Percentiles rank a stretch among this genome's conserved stretches.
Evolutionary conservation across 164 flowering plant genomes (phyloP).

Genomic region (Nelumbo lutea): DNA sequence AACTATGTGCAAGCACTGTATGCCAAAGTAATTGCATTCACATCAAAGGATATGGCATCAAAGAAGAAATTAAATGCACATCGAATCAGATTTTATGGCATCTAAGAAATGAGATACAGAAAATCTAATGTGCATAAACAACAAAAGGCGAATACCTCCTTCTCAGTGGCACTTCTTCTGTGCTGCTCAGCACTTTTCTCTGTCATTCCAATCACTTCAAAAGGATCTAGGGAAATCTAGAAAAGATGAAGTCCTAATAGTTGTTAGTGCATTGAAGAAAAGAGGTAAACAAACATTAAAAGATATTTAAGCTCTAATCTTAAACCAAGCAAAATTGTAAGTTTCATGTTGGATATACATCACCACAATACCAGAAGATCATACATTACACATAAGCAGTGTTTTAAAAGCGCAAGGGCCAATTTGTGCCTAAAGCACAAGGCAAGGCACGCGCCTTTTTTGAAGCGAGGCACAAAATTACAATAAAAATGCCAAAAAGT

Average conservation of each 20-base stretch:
- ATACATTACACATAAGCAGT: too few relatives aligned
- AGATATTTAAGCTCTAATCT: not conserved
- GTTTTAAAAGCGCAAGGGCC: too few relatives aligned
- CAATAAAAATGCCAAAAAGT: too few relatives aligned
- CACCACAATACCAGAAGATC: not conserved
- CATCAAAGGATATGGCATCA: not conserved
- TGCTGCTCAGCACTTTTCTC: constrained; percentile 70
- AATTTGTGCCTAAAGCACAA: too few relatives aligned
- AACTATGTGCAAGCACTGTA: not conserved
- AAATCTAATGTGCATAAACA: not conserved
- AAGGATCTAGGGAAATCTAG: constrained; percentile 82
- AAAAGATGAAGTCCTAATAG: constrained; percentile 7
- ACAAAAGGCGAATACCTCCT: constrained; percentile 49
- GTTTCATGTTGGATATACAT: not conserved
- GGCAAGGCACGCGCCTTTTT: too few relatives aligned
- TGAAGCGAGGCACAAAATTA: too few relatives aligned
- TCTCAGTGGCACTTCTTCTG: constrained; percentile 86
- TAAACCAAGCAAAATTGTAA: constrained; percentile 1
- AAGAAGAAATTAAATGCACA: not conserved
- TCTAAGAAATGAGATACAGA: not conserved
- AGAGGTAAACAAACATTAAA: not conserved
- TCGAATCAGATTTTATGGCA: too few relatives aligned
- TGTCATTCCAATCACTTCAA: constrained; percentile 70
- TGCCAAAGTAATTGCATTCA: not conserved
- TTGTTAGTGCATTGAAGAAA: not conserved